Evolutionary conservation across 2,329 filamentous ascomycete species (phyloP), one percentile per base, ranked within the genome.

Genomic region (Camillea tinctor): DNA sequence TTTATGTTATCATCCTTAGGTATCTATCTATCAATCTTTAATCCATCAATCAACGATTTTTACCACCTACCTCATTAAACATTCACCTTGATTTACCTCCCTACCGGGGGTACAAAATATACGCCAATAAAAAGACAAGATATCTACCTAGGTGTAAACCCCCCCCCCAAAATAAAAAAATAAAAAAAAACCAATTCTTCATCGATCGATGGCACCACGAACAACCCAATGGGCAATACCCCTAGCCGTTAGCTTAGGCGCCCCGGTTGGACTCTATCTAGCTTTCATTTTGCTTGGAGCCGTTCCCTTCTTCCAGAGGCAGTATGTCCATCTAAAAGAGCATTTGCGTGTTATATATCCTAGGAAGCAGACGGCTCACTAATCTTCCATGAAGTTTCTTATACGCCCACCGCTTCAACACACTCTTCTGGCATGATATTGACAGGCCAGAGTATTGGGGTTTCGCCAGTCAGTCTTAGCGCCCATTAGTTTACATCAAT

Each of bases 401-500:
- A 5, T 99, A 98, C 73, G 88, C 89, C 24, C 89, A 98, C 75
- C 90, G 89, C 63, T 74, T 97, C 66, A 88, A 92, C 64, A 89
- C 88, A 2, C 80, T 85, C 2, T 86, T 83, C 73, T 93, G 87
- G 84, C 81, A 89, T 65, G 86, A 96, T 71, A 74, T 93, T 50
- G 85, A 92, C 63, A 81, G 87, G 60, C 91, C 93, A 0, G 90
- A 96, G 72, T 83, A 84, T 66, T 96, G 92, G 81, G 93, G 93
- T 0, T 97, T 97, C 74, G 87, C 91, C 57, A 90, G 91, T 94
- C 75, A 71, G 82, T 75, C n/a, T 50, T 51, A 22, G 15, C 20
- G 49, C 50, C 20, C 40, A 19, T 54, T 13, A 23, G 13, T 21
- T 49, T 24, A 56, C 55, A 60, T 73, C 68, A 58, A 24, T 22